A percentile compares a stretch with the other conserved stretches of the same genome.
Evolutionary conservation across 2,329 filamentous ascomycete genomes (phyloP).

Genomic region (Cladosporium sp.): DNA sequence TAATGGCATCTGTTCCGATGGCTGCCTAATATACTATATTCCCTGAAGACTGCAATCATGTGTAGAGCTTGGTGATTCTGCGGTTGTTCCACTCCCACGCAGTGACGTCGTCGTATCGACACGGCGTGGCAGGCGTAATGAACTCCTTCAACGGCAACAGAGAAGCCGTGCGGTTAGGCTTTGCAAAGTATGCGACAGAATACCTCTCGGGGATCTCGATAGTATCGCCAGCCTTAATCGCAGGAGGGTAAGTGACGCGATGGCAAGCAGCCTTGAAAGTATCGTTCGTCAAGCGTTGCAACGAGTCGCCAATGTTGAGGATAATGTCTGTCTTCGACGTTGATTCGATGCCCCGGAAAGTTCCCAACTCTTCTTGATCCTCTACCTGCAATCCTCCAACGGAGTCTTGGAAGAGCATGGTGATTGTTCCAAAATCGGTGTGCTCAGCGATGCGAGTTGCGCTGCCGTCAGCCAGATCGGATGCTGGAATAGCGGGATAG

Average conservation of each 20-base stretch:
- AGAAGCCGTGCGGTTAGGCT: background rate
- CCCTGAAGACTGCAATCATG: background rate
- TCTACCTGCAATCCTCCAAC: slow-evolving; percentile 34
- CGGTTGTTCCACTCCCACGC: background rate
- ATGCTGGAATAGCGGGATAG: background rate
- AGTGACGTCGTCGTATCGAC: background rate
- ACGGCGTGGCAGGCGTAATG: background rate
- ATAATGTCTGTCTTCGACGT: background rate
- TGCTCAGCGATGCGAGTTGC: slow-evolving; percentile 32
- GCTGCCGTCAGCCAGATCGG: background rate
- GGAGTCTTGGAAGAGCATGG: slow-evolving; percentile 34
- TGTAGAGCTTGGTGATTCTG: background rate
- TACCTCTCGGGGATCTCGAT: background rate
- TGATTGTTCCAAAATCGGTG: slow-evolving; percentile 35
- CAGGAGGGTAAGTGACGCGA: background rate
- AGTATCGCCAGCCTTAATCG: background rate
- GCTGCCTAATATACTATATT: too few species aligned
- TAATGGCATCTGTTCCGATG: too few species aligned
- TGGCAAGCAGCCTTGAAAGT: background rate
- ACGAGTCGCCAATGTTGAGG: slow-evolving; percentile 2
- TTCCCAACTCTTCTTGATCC: slow-evolving; percentile 16
- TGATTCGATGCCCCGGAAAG: background rate
- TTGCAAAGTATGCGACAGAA: slow-evolving; percentile 1
- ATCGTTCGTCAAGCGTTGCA: background rate
- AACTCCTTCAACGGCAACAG: background rate